Base-by-base conservation (phyloP, 2,329 filamentous ascomycete species). In the Colletotrichum orbiculare region DNA sequence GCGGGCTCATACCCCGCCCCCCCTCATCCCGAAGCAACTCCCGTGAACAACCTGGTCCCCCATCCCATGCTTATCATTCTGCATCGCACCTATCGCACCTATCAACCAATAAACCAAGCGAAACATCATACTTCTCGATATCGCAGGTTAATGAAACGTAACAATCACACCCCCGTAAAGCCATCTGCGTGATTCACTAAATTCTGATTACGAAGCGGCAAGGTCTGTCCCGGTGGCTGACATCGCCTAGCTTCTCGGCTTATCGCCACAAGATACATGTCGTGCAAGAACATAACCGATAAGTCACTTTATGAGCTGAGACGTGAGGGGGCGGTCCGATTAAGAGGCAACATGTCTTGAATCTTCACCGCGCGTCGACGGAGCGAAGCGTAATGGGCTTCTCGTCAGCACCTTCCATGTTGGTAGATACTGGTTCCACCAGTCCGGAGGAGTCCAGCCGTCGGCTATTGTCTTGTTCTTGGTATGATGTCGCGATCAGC, bases 111-210 rank as follows among this genome's bases (percentile, higher is more conserved):
- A 6, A 45, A 6, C n/a, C 49, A 47, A 52, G 17, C 37, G 50
- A 41, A 15, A 64, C 42, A 43, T 35, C 37, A 42, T 35, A 34
- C 38, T 61, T 50, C 25, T 25, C 25, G 25, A 25, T 25, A 25
- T 5, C 25, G 61, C 61, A 54, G 50, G 49, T 45, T n/a, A 50
- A 60, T 50, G 61, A 35, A 47, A 52, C 57, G 45, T 64, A n/a
- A 48, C 47, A 15, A 50, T 37, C 57, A 38, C 8, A 54, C 50
- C 50, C 61, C 57, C 42, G 61, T 45, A n/a, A n/a, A 35, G 6
- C 41, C 9, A 11, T 17, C 11, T 39, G 8, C 6, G 8, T 12
- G 17, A 42, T 33, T 10, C 55, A 17, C 49, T 56, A n/a, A 54
- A 39, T 64, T 45, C 60, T 57, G 43, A 60, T 54, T 50, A 45